Conservation (phyloP, 176 grass and related monocot species). For the Avena sativa region DNA sequence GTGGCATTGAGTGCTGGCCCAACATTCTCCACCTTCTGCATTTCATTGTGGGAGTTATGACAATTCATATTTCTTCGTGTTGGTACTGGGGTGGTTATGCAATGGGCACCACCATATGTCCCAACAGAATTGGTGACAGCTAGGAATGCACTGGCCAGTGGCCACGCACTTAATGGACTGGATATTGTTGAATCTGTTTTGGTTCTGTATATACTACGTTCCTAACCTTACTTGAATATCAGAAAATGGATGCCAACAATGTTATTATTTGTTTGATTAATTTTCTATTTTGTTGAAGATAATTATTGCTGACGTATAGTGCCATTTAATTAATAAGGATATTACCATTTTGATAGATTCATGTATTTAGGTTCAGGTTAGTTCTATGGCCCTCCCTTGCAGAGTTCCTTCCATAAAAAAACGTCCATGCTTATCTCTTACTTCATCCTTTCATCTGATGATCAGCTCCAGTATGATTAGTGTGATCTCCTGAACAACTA, state of each 20-base stretch:
- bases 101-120: conserved; percentile 15
- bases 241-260: neutral
- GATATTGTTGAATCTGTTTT: conserved; percentile 20
- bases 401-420: neutral
- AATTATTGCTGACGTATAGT: neutral
- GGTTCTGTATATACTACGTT: neutral
- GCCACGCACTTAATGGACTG: conserved; percentile 21
- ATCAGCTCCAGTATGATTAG: neutral
- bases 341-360: neutral
- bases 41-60: conserved; percentile 35
- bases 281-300: conserved; percentile 10
- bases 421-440: neutral
- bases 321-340: neutral
- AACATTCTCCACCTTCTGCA: conserved; percentile 1
- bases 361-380: neutral
- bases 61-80: conserved; percentile 30
- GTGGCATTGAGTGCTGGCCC: conserved; percentile 16
- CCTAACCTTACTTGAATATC: neutral
- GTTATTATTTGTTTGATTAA: conserved; percentile 7
- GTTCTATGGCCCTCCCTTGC: neutral
- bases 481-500: conserved; percentile 1
- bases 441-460: neutral
- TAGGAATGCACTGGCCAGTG: conserved; percentile 24
- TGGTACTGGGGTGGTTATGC: conserved; percentile 1
- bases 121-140: conserved; percentile 32